Evolutionary conservation across 75 land plant genomes (phyloP).

Genomic region (Selaginella tamariscina): DNA sequence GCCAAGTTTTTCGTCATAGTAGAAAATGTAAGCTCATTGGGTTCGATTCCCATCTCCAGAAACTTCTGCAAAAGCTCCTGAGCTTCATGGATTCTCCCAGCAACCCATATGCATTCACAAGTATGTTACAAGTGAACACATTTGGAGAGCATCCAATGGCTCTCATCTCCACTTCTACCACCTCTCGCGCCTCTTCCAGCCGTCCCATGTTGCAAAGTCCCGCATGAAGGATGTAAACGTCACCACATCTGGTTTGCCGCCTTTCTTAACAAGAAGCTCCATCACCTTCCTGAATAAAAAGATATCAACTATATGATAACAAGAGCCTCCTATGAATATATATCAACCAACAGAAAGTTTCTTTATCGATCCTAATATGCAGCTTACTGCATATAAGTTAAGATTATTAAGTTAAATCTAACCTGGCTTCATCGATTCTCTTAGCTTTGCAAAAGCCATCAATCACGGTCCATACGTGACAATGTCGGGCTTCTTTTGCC

Average conservation of each 20-base stretch:
- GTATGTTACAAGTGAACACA: neutral
- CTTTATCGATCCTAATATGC: no score
- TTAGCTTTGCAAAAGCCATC: conserved; percentile 2
- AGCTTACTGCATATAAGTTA: no score
- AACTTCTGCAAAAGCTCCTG: conserved; percentile 2
- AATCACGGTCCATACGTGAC: neutral
- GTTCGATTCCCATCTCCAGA: neutral
- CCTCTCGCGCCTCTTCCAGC: neutral
- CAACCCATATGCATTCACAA: neutral
- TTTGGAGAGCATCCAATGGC: neutral
- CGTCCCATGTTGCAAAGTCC: neutral
- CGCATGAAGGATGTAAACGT: neutral
- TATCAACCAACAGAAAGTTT: no score
- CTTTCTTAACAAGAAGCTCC: neutral
- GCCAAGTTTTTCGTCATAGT: neutral
- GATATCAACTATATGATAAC: no score
- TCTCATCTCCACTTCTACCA: neutral
- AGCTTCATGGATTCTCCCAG: conserved; percentile 4
- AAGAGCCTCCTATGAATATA: no score
- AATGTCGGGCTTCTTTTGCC: neutral
- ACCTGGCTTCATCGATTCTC: neutral
- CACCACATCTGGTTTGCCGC: neutral
- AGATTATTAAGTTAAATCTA: no score
- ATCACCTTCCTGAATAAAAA: no score
- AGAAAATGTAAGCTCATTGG: neutral